phyloP scores from a whole-genome alignment of 768 basidiomycete genomes.

The Auriculariales sp. region DNA sequence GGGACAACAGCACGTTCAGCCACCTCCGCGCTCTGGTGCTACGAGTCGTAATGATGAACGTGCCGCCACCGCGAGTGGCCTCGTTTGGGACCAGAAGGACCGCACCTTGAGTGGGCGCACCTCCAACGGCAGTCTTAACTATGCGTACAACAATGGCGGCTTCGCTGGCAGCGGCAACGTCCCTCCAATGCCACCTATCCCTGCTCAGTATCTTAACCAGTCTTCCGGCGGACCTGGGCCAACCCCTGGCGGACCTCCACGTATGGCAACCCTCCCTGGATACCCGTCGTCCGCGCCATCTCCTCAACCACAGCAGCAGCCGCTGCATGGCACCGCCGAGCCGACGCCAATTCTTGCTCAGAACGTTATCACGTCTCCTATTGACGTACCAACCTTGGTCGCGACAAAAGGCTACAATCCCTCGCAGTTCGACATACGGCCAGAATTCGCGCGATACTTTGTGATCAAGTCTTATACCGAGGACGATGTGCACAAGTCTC shows the following conservation, averaged over 20 bases:
- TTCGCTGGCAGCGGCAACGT: constrained; percentile 22
- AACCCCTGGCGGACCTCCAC: constrained; percentile 14
- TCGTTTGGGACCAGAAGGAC: constrained; percentile 54
- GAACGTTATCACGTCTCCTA: constrained; percentile 42
- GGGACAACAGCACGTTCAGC: constrained; percentile 14
- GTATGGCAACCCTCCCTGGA: constrained; percentile 11
- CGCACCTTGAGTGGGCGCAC: constrained; percentile 37
- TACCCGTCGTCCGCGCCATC: constrained; percentile 7
- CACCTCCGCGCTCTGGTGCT: constrained; percentile 22
- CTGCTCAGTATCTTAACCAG: constrained; percentile 49
- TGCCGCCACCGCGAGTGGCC: constrained; percentile 17
- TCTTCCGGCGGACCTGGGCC: too few species aligned
- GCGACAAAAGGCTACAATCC: constrained; percentile 88
- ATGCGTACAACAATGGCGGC: constrained; percentile 31
- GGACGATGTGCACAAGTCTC: constrained; percentile 96
- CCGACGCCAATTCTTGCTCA: not conserved
- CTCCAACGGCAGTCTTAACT: constrained; percentile 59
- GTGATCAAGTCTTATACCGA: constrained; percentile 99
- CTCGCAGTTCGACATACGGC: constrained; percentile 64
- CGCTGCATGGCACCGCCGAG: not conserved
- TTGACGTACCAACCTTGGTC: constrained; percentile 78
- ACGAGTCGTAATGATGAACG: constrained; percentile 7
- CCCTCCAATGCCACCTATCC: constrained; percentile 60
- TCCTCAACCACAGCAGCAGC: constrained; percentile 12
- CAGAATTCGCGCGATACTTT: constrained; percentile 77